Evolutionary conservation across 441 rosid genomes (phyloP), one percentile per base, ranked within the genome.

Genomic region (Pelargonium cotyledonis): DNA sequence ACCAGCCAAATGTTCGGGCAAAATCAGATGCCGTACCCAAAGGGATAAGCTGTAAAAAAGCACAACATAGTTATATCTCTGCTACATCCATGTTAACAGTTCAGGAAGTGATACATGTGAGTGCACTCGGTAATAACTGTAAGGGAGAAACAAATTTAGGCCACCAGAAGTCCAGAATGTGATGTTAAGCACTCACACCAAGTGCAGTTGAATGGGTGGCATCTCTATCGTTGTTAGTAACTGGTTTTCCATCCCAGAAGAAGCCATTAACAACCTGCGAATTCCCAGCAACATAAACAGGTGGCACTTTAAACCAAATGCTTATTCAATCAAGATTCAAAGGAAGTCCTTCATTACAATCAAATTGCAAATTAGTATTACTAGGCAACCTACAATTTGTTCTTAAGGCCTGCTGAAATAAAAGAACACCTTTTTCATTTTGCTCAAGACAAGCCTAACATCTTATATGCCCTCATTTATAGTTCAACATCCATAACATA

Each of bases 21-120:
- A 95, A 95, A 79, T 95, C 99, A 53, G 99, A 92, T 41, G 96
- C 99, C 65, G 99, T 95, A 47, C 99, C 99, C 71, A 95, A 76
- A 31, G 98, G 99, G 73, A 95, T 89, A 65, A 90, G 85, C 98
- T 92, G 90, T 72, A 77, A 47, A 73, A 76, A 79, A 47, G 64
- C 14, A 75, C 44, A 70, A 63, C 16, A 69, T 51, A 46, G 67
- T 72, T 70, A 77, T 31, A 69, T 70, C 65, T 71, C 74, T 49
- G 41, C 60, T 21, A 55, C 16, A 55, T 15, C 61, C 61, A 55
- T 23, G 10, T 23, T 2, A 55, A 55, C 26, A 15, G 10, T 55
- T 55, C 23, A 55, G 61, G 18, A 55, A 55, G 26, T 14, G 21
- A 3, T 55, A 5, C 21, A 66, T n/a, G 41, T 16, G 49, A 65